A percentile compares a stretch with the other conserved stretches of the same genome.
Evolutionary conservation across 2,329 filamentous ascomycete genomes (phyloP).

Genomic region (Tolypocladium pustulatum): DNA sequence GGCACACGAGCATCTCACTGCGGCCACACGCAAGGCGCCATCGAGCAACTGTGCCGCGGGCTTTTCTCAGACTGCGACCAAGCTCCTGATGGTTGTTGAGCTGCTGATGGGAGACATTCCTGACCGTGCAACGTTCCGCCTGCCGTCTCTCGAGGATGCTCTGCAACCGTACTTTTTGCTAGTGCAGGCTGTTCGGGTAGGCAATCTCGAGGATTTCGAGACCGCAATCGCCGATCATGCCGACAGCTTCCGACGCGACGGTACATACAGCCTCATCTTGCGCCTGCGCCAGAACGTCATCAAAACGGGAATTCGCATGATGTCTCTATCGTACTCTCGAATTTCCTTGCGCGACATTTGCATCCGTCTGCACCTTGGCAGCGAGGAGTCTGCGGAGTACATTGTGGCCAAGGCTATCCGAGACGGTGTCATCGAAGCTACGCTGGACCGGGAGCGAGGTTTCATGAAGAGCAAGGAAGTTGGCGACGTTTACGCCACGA

Average conservation of each 20-base stretch:
- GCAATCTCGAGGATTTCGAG: conserved; percentile 88
- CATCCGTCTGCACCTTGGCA: conserved; percentile 84
- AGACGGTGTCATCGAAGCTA: conserved; percentile 94
- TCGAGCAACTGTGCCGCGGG: conserved; percentile 81
- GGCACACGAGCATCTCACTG: conserved; percentile 86
- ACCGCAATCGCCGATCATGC: conserved; percentile 73
- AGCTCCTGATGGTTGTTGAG: conserved; percentile 93
- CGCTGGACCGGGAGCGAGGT: conserved; percentile 83
- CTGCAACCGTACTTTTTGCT: conserved; percentile 89
- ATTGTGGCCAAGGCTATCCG: conserved; percentile 98
- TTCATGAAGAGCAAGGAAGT: conserved; percentile 99
- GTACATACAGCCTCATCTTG: conserved; percentile 90
- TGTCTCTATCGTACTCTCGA: conserved; percentile 94
- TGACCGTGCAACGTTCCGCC: conserved; percentile 87
- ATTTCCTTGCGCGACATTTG: conserved; percentile 97
- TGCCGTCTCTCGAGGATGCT: conserved; percentile 74
- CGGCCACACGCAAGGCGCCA: conserved; percentile 89
- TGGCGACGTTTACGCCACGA: conserved; percentile 89
- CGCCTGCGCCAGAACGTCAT: conserved; percentile 97
- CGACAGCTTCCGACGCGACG: conserved; percentile 81
- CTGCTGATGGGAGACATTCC: conserved; percentile 98
- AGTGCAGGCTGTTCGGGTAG: conserved; percentile 91
- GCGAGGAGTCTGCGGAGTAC: conserved; percentile 96
- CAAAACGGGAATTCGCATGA: conserved; percentile 98
- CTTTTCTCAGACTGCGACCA: conserved; percentile 92